Evolutionary conservation across 2,329 filamentous ascomycete species (phyloP), one percentile per base, ranked within the genome.

Genomic region (Phaeosphaeria sp.): DNA sequence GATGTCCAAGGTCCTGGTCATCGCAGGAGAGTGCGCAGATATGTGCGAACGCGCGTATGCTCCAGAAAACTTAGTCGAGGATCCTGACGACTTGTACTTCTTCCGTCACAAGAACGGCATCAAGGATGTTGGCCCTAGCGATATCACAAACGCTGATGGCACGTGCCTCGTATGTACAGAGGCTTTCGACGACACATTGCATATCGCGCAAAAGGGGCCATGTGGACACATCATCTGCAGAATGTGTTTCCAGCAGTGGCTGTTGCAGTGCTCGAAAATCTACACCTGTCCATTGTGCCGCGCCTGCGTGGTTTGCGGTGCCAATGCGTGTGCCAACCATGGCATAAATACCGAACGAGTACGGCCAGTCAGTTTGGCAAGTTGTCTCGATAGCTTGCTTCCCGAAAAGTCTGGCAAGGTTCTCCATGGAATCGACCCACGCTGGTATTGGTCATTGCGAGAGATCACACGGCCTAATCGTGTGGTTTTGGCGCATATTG

Each of bases 91-190:
- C 1, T 39, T 46, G 2, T 53, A 46, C n/a, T 60, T 57, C 22
- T 60, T 62, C 27, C 44, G 46, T n/a, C 13, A 36, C 46, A 13
- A 49, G 25, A 49, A 49, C 27, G 46, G 46, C 8, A 33, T 49
- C 24, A 25, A 27, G 25, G n/a, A 49, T 11, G 18, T 36, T 20
- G 46, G 33, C 15, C 7, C n/a, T 21, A 36, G 21, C 25, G 25
- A 30, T 20, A 4, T 13, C 21, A 15, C 13, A 15, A n/a, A 18
- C 17, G 25, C 21, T 4, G 46, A 49, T 13, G n/a, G 8, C 20
- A 13, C 46, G 8, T 49, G 46, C 27, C 46, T 49, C 25, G 20
- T 49, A 4, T 49, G 46, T n/a, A 36, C 25, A 4, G 15, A 33
- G 13, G 6, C 17, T 3, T 49, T 49, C 18, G 46, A 49, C 15